Percentiles rank a stretch among this genome's conserved stretches.
Evolutionary conservation across 164 flowering plant genomes (phyloP).

Genomic region (Vitis rotundifolia): DNA sequence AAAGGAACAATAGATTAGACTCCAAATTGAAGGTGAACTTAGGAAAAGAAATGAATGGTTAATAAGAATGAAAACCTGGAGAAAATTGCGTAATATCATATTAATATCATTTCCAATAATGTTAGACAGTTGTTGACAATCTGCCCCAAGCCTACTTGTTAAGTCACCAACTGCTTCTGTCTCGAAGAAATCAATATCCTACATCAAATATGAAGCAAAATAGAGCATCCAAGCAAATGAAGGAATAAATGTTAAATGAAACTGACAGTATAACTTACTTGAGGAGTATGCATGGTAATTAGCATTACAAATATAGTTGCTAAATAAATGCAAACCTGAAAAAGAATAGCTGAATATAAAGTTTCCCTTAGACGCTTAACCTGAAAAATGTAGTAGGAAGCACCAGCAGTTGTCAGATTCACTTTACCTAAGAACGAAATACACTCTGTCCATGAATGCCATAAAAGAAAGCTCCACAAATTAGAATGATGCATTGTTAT

Average conservation of each 20-base stretch:
- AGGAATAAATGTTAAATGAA: neutral
- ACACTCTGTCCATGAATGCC: neutral
- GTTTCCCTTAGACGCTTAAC: slow-evolving; percentile 30
- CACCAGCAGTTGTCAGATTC: neutral
- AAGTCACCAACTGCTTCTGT: slow-evolving; percentile 30
- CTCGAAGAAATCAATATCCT: slow-evolving; percentile 37
- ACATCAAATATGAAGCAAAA: slow-evolving; percentile 10
- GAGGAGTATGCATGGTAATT: slow-evolving; percentile 1
- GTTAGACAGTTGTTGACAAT: slow-evolving; percentile 31
- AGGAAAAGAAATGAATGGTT: neutral
- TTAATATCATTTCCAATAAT: slow-evolving; percentile 31
- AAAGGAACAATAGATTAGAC: slow-evolving; percentile 3
- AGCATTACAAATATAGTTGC: neutral
- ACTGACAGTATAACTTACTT: neutral
- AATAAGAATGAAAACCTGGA: slow-evolving; percentile 26
- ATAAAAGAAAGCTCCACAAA: neutral
- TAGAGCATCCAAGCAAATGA: neutral
- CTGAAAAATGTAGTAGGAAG: slow-evolving; percentile 15
- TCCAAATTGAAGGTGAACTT: slow-evolving; percentile 1
- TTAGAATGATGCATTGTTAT: neutral
- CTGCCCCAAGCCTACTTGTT: slow-evolving; percentile 41
- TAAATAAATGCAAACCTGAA: slow-evolving; percentile 22
- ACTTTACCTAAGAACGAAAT: neutral
- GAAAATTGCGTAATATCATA: slow-evolving; percentile 27
- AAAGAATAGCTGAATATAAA: slow-evolving; percentile 23